Evolutionary conservation across 306 rosid genomes (phyloP), one percentile per base, ranked within the genome.

Genomic region (Ceratonia siliqua): DNA sequence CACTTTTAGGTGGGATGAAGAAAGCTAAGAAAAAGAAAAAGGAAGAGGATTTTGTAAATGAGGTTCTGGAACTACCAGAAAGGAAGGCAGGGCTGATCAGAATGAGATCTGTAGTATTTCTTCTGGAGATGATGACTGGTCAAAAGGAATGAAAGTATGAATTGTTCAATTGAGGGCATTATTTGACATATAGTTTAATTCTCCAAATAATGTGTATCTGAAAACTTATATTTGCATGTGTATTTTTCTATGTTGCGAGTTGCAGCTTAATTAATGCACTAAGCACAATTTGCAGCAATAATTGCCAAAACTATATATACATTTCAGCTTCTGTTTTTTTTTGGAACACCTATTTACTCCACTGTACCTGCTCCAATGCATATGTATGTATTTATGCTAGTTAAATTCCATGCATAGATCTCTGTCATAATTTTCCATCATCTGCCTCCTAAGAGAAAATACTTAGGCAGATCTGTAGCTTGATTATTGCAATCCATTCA

Each of bases 1-100:
- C 6, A 53, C 35, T 78, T 62, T 68, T 58, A 85, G 91, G 79
- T 30, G 73, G 74, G 61, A 53, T 78, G 2, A 85, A 78, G 81
- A 87, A 71, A 57, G 62, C 72, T 48, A 52, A 70, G 71, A 81
- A 75, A 70, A 85, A 63, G 64, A 80, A 58, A 75, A 76, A 68
- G 52, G 59, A 21, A 52, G 8, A n/a, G 4, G 17, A 41, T 56
- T 24, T 62, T 24, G 66, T 52, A n/a, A 64, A 67, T 63, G 66
- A 74, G 21, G 56, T 41, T 5, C 38, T 15, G 36, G 49, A 72
- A 50, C 45, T 41, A 0, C 62, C 35, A 14, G 66, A 76, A 30
- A 58, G 64, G 68, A 75, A 28, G 66, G 63, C 17, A 12, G 78
- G 67, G 48, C 69, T 70, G 46, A 28, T 81, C 74, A 1, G 8